A percentile compares a stretch with the other conserved stretches of the same genome.
phyloP scores from a whole-genome alignment of 257 asterid species.

The Ligustrum vulgare region DNA sequence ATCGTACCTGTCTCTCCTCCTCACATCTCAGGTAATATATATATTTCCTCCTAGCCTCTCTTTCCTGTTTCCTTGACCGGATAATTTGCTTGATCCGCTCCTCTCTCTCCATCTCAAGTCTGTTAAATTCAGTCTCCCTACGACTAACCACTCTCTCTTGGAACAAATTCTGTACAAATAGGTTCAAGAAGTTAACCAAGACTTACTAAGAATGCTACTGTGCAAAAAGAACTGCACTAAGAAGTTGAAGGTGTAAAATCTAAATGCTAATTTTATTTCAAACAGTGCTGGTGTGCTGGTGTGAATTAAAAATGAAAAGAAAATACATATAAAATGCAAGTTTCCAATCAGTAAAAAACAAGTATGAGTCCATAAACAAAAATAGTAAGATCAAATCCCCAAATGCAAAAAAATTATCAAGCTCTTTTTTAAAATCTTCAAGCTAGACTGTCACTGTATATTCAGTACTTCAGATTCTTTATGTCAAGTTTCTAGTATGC shows the following conservation, averaged over 20 bases:
- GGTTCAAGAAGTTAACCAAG: not conserved
- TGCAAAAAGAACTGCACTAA: not conserved
- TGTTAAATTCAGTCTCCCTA: slow-evolving; percentile 47
- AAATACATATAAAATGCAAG: not conserved
- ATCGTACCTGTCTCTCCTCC: slow-evolving; percentile 67
- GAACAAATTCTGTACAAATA: slow-evolving; percentile 45
- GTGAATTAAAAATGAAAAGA: not conserved
- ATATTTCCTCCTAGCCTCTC: slow-evolving; percentile 68
- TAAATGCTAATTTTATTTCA: not conserved
- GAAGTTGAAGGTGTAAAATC: not conserved
- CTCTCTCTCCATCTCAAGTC: slow-evolving; percentile 48
- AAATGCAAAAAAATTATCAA: not conserved
- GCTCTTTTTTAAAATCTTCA: not conserved
- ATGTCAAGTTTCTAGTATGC: not conserved
- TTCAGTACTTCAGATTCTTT: not conserved
- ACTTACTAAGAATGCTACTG: not conserved
- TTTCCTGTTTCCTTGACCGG: slow-evolving; percentile 60
- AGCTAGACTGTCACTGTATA: not conserved
- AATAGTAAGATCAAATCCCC: not conserved
- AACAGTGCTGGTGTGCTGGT: not conserved
- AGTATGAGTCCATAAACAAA: not conserved
- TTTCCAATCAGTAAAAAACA: not conserved
- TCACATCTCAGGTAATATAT: slow-evolving; percentile 59
- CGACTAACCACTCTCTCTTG: slow-evolving; percentile 47
- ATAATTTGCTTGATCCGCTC: slow-evolving; percentile 50